These are phyloP conservation scores for Cercophora samala DNA, from an alignment of 495 filamentous ascomycete species.

Conservation along the genomic window DNA sequence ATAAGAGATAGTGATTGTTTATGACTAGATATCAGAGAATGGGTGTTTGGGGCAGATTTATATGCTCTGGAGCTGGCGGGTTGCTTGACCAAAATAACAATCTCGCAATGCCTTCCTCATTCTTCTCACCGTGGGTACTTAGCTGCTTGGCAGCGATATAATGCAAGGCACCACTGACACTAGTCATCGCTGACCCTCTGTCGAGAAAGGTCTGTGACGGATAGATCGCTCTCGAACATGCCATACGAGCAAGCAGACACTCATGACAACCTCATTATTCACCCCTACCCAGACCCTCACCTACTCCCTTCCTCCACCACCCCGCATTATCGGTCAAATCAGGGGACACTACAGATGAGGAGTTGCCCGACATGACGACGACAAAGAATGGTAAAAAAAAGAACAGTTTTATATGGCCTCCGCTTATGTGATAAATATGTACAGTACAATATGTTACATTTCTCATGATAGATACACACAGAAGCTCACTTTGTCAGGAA, in stretches of 20 bases:
- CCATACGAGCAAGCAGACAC: too few species aligned
- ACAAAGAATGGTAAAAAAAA: not conserved
- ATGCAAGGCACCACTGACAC: not conserved
- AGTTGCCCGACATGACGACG: too few species aligned
- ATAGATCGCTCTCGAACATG: too few species aligned
- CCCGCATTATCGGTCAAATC: too few species aligned
- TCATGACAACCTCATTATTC: too few species aligned
- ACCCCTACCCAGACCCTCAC: too few species aligned
- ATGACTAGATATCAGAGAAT: not conserved
- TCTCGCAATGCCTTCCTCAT: not conserved
- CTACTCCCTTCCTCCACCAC: too few species aligned
- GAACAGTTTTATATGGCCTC: not conserved
- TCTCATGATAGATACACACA: not conserved
- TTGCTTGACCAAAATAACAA: not conserved
- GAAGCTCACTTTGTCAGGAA: constrained; percentile 60
- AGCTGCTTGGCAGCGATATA: not conserved
- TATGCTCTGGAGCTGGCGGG: not conserved
- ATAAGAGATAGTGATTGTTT: not conserved
- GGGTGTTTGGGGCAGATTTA: not conserved
- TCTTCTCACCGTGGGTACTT: not conserved
- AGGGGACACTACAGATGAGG: too few species aligned
- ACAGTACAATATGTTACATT: not conserved
- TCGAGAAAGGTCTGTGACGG: too few species aligned
- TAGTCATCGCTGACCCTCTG: not conserved
- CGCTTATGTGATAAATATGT: not conserved